Evolutionary conservation across 148 eudicot species (phyloP).

Genomic region (Rhododendron vialii): DNA sequence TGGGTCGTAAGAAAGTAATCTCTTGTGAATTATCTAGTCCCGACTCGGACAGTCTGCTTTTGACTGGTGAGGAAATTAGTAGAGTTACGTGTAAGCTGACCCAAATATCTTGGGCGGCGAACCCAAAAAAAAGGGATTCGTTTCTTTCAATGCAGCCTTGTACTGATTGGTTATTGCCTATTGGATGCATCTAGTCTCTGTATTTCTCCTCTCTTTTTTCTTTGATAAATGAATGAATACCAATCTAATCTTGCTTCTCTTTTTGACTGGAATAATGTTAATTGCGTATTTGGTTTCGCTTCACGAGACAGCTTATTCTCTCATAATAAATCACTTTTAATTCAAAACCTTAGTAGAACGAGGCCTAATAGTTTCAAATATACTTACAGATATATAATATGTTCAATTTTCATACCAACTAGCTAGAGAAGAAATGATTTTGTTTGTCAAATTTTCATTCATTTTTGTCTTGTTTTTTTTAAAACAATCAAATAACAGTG

Average conservation of each 20-base stretch:
- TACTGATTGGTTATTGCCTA: background rate
- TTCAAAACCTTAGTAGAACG: too few species aligned
- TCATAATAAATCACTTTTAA: too few species aligned
- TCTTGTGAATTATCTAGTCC: too few species aligned
- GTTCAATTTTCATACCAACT: background rate
- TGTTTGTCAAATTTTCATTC: background rate
- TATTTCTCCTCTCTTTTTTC: background rate
- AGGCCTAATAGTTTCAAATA: too few species aligned
- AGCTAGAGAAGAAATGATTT: background rate
- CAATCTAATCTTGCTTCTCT: background rate
- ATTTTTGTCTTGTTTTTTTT: background rate
- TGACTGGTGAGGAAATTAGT: too few species aligned
- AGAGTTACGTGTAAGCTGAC: too few species aligned
- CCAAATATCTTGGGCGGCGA: too few species aligned
- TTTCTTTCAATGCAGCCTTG: background rate
- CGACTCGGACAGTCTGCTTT: rapidly evolving
- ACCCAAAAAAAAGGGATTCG: background rate
- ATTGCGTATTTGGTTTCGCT: background rate
- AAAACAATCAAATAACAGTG: background rate
- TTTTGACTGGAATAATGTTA: background rate
- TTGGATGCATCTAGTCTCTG: background rate
- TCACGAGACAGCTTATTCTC: too few species aligned
- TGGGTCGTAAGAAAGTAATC: background rate
- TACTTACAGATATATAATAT: too few species aligned
- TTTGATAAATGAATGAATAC: background rate